These are phyloP conservation scores for Casuarina cunninghamiana DNA, from an alignment of 306 rosid genomes.

Conservation along the genomic window DNA sequence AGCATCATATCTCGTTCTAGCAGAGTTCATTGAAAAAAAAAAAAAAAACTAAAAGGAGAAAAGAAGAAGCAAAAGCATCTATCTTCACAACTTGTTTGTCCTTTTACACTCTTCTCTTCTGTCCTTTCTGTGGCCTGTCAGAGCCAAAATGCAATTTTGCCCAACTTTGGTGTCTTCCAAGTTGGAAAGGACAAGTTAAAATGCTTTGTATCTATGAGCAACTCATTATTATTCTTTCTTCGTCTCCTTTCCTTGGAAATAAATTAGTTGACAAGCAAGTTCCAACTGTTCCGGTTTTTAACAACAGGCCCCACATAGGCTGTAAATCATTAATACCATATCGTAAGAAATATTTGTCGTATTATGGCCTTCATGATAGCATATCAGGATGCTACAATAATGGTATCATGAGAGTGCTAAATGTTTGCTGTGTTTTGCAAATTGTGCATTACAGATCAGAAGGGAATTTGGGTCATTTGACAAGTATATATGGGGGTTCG, in stretches of 20 bases:
- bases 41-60: neutral
- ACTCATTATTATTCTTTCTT: conserved; percentile 17
- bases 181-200: conserved; percentile 29
- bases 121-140: conserved; percentile 23
- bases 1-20: neutral
- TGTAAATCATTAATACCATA: neutral
- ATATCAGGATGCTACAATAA: no score
- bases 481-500: conserved; percentile 91
- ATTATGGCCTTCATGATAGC: neutral
- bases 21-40: neutral
- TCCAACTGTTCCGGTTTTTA: conserved; percentile 40
- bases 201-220: conserved; percentile 12
- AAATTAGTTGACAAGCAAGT: conserved; percentile 31
- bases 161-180: conserved; percentile 32
- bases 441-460: conserved; percentile 53
- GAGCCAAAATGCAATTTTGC: conserved; percentile 12
- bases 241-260: conserved; percentile 30
- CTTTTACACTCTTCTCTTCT: conserved; percentile 31
- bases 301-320: conserved; percentile 35
- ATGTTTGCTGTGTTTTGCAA: conserved; percentile 20
- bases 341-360: neutral
- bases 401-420: neutral
- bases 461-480: conserved; percentile 77
- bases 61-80: neutral
- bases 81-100: conserved; percentile 13